Evolutionary conservation across 169 alveolate genomes (phyloP).

Genomic region (Cystoisospora suis): DNA sequence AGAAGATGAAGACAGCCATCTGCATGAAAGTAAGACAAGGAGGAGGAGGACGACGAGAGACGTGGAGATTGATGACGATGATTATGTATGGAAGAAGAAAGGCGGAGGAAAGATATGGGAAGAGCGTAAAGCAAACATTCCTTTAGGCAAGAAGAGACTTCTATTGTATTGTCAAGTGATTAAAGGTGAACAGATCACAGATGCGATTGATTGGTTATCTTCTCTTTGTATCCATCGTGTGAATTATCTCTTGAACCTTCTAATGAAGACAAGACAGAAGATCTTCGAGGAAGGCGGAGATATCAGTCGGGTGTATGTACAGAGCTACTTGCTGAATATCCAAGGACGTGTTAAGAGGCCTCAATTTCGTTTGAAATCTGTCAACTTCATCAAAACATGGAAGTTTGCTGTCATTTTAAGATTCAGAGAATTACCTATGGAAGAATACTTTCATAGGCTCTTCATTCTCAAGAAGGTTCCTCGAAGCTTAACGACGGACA

Average conservation of each 20-base stretch:
- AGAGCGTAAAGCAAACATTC: slow-evolving; percentile 3
- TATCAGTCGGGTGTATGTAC: slow-evolving; percentile 22
- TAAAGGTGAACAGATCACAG: slow-evolving; percentile 35
- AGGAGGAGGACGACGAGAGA: too few species aligned
- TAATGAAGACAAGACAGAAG: neutral
- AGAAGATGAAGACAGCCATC: neutral
- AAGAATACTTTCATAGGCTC: slow-evolving; percentile 36
- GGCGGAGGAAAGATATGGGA: slow-evolving; percentile 54
- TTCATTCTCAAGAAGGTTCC: slow-evolving; percentile 55
- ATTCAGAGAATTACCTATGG: slow-evolving; percentile 27
- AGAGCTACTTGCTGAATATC: slow-evolving; percentile 30
- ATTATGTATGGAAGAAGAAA: neutral
- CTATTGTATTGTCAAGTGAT: slow-evolving; percentile 30
- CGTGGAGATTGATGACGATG: neutral
- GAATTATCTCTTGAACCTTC: slow-evolving; percentile 22
- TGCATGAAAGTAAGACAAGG: too few species aligned
- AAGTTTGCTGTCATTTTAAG: slow-evolving; percentile 18
- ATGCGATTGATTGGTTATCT: slow-evolving; percentile 53
- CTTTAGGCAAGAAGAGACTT: slow-evolving; percentile 47
- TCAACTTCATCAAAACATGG: slow-evolving; percentile 38
- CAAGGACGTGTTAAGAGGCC: slow-evolving; percentile 40
- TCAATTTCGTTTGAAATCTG: neutral
- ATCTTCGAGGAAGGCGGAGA: slow-evolving; percentile 51
- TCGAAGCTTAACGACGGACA: slow-evolving; percentile 50
- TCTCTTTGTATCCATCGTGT: slow-evolving; percentile 37